These are phyloP conservation scores for Allomyces javanicus DNA, from an alignment of 192 early-diverging fungal genomes.

Conservation along the genomic window DNA sequence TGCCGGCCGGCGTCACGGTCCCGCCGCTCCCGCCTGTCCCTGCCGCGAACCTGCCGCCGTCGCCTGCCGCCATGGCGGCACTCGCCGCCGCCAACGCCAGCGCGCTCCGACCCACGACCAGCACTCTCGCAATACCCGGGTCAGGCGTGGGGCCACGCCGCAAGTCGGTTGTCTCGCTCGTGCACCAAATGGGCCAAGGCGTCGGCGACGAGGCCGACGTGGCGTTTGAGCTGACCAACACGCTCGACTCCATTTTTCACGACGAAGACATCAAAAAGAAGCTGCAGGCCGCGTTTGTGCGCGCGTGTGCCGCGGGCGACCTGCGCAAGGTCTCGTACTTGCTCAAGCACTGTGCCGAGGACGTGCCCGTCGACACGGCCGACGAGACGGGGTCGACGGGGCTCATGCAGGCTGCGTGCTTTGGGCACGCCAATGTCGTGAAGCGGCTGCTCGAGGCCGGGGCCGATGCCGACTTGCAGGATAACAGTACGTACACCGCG, in stretches of 20 bases:
- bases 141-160: no score
- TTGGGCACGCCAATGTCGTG: slow-evolving; percentile 58
- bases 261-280: background rate
- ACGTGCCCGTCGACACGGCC: slow-evolving; percentile 51
- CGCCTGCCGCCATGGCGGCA: no score
- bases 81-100: no score
- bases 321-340: slow-evolving; percentile 34
- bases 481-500: slow-evolving; percentile 42
- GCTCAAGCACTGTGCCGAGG: slow-evolving; percentile 31
- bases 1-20: no score
- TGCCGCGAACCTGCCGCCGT: no score
- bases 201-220: background rate
- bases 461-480: slow-evolving; percentile 51
- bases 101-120: no score
- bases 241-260: background rate
- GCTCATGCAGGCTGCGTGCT: slow-evolving; percentile 72
- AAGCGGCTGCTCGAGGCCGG: slow-evolving; percentile 47
- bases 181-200: no score
- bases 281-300: slow-evolving; percentile 21
- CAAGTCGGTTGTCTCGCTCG: no score
- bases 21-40: no score
- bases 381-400: slow-evolving; percentile 77
- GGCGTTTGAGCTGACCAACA: background rate
- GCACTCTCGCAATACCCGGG: no score
- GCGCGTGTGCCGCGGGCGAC: slow-evolving; percentile 56